Percentiles rank a stretch among this genome's conserved stretches.
phyloP scores from a whole-genome alignment of 1,139 yeast species.

The Nakaseomyces delphensis region DNA sequence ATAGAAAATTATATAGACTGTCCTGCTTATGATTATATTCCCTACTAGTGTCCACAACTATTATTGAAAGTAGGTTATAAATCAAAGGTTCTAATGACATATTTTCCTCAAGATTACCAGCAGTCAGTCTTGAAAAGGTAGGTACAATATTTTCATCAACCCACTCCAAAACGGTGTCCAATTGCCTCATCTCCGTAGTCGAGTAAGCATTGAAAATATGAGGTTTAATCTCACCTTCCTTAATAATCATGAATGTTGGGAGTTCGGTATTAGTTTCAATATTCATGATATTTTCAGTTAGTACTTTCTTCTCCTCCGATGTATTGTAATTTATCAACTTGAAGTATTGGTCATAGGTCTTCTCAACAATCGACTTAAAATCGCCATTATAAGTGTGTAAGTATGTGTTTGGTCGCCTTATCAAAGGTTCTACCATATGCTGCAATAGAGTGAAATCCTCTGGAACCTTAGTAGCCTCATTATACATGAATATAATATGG shows the following conservation, averaged over 20 bases:
- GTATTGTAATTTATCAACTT: conserved; percentile 38
- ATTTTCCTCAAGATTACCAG: conserved; percentile 33
- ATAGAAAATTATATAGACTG: conserved; percentile 38
- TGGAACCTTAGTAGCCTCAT: conserved; percentile 40
- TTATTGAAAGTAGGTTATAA: conserved; percentile 44
- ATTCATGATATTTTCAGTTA: conserved; percentile 39
- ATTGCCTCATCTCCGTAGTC: conserved; percentile 52
- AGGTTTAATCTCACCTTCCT: conserved; percentile 46
- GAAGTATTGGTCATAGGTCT: conserved; percentile 39
- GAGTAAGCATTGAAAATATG: conserved; percentile 51
- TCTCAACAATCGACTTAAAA: conserved; percentile 35
- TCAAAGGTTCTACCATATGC: conserved; percentile 48
- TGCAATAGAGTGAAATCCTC: conserved; percentile 59
- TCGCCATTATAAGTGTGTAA: conserved; percentile 46
- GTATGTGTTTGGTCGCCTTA: conserved; percentile 48
- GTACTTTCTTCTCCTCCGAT: conserved; percentile 29
- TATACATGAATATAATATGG: conserved; percentile 48
- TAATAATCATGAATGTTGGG: conserved; percentile 54
- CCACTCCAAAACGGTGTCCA: conserved; percentile 41
- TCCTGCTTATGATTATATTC: conserved; percentile 21
- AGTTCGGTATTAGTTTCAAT: conserved; percentile 48
- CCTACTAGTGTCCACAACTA: conserved; percentile 42
- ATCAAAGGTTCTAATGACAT: conserved; percentile 33
- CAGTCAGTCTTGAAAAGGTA: conserved; percentile 43
- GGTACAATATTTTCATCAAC: conserved; percentile 43